Evolutionary conservation across 2,329 filamentous ascomycete species (phyloP), one percentile per base, ranked within the genome.

Genomic region (Chrysoporthe cubensis): DNA sequence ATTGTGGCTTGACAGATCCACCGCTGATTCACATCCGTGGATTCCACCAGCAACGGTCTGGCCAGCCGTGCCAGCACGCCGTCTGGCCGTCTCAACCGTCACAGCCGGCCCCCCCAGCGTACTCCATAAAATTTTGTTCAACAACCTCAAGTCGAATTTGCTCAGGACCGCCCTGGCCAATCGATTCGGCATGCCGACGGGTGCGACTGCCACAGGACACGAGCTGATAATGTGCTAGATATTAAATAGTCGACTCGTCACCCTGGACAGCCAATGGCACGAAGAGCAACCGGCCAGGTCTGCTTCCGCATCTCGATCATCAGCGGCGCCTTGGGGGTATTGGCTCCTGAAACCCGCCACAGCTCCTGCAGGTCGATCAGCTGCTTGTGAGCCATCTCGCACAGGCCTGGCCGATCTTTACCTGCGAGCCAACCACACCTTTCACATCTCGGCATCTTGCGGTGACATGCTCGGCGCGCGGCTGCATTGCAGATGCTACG

Each of bases 1-100:
- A 64, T 56, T 64, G 62, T 64, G 62, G 62, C 62, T 64, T 64
- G 50, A 64, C n/a, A 14, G 54, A 4, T 34, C 54, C 34, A 54
- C 50, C 26, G n/a, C 32, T 40, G 32, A 32, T 40, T 7, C 34
- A 37, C 11, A 14, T 18, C 44, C 13, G 14, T 16, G 13, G 13
- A 13, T 16, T 18, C 44, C 44, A 46, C 8, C 18, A 16, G 8
- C 44, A 34, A 57, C 14, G 54, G 32, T 5, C 32, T 54, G 13
- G 26, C 50, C 50, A 54, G 26, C 50, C 13, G 9, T 32, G 21
- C 37, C 26, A 26, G 26, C 9, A 9, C 43, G 43, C 43, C 43
- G 43, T 16, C 43, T 9, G 14, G 37, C 37, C 37, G 37, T 40
- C 37, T 40, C 37, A 40, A 40, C 37, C 37, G 37, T 40, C 37